A percentile compares a stretch with the other conserved stretches of the same genome.
phyloP scores from a whole-genome alignment of 805 yeast species.

The Pichia rugopelliculosa region DNA sequence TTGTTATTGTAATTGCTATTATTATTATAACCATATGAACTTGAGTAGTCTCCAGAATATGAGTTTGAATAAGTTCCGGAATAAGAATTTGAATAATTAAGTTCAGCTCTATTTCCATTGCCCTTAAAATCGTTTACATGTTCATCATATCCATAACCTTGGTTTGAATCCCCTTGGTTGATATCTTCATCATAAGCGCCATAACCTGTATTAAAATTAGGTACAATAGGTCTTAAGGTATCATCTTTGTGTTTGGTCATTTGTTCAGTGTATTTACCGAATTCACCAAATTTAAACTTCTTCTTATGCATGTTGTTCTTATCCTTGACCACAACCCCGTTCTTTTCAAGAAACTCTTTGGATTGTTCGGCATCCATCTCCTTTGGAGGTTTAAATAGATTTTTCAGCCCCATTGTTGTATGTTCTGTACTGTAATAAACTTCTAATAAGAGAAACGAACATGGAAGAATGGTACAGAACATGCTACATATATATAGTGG shows the following conservation, averaged over 20 bases:
- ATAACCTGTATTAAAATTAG: slow-evolving; percentile 9
- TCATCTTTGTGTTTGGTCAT: slow-evolving; percentile 17
- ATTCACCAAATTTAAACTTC: slow-evolving; percentile 41
- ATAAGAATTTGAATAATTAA: not conserved
- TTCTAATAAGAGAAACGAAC: not conserved
- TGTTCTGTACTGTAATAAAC: not conserved
- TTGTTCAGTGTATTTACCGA: slow-evolving; percentile 39
- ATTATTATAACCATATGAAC: not conserved
- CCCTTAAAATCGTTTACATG: slow-evolving; percentile 10
- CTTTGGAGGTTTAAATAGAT: slow-evolving; percentile 42
- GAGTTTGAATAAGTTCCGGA: not conserved
- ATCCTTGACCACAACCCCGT: slow-evolving; percentile 34
- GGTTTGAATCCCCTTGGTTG: slow-evolving; percentile 17
- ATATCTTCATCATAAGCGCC: slow-evolving; percentile 8
- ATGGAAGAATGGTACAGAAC: not conserved
- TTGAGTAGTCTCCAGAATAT: slow-evolving; percentile 1
- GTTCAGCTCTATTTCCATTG: not conserved
- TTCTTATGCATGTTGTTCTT: slow-evolving; percentile 22
- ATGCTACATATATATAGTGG: too few species aligned
- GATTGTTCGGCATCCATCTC: slow-evolving; percentile 38
- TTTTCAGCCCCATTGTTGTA: slow-evolving; percentile 39
- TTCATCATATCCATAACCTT: slow-evolving; percentile 18
- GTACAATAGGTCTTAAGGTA: slow-evolving; percentile 17
- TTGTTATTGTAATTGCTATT: not conserved
- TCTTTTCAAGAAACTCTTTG: slow-evolving; percentile 33